Conservation (phyloP, 305 asterid genomes). For the Fraxinus paxiana region DNA sequence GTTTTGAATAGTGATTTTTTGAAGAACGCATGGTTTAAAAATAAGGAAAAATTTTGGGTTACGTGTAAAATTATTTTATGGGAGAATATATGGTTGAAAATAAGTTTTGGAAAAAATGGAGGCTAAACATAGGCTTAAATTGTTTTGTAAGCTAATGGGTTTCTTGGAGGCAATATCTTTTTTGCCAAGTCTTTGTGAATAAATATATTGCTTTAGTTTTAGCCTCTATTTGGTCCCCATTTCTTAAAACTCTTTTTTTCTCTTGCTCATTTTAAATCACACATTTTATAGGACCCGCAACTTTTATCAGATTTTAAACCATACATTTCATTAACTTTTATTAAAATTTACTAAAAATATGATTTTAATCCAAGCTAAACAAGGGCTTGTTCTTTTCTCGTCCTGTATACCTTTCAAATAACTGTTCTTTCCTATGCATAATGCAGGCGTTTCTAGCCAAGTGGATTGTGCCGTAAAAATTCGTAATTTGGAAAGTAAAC, state of each 20-base stretch:
- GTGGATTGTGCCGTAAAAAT: conserved; percentile 96
- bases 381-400: not conserved
- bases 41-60: not conserved
- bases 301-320: not conserved
- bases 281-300: not conserved
- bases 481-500: conserved; percentile 86
- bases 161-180: conserved; percentile 14
- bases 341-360: not conserved
- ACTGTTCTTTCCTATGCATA: conserved; percentile 20
- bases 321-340: not conserved
- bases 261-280: not conserved
- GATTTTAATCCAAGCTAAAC: not conserved
- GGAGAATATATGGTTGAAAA: not conserved
- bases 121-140: not conserved
- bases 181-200: not conserved
- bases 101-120: not conserved
- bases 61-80: not conserved
- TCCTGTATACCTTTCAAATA: not conserved
- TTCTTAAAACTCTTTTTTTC: not conserved
- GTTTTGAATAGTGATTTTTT: not conserved
- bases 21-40: not conserved
- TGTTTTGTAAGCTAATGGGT: not conserved
- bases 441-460: conserved; percentile 96
- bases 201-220: not conserved
- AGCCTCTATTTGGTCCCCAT: not conserved